Conservation (phyloP, 257 asterid species). For the Eustoma russellianum region DNA sequence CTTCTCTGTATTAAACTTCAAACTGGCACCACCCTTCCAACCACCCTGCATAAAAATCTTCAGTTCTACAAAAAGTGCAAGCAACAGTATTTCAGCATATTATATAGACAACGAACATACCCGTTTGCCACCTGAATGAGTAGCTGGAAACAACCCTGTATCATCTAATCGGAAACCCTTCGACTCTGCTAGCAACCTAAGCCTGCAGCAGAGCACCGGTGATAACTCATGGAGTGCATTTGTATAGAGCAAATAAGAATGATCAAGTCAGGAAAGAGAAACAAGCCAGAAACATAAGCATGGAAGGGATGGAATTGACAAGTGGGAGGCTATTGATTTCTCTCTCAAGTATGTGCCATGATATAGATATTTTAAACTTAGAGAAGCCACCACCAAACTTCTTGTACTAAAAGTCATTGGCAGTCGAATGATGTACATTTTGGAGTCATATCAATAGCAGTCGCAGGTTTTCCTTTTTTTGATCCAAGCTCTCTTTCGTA, state of each 20-base stretch:
- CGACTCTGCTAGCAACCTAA: constrained; percentile 74
- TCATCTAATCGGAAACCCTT: constrained; percentile 41
- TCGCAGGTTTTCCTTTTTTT: too few relatives aligned
- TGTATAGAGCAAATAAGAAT: neutral
- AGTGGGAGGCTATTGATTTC: too few relatives aligned
- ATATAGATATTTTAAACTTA: too few relatives aligned
- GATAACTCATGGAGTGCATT: neutral
- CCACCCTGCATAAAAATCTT: constrained; percentile 40
- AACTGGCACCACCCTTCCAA: constrained; percentile 62
- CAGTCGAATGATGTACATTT: too few relatives aligned
- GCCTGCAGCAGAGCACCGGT: constrained; percentile 29
- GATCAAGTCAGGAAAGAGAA: neutral
- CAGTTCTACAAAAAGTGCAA: constrained; percentile 4
- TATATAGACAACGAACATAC: constrained; percentile 23
- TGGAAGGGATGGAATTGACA: too few relatives aligned
- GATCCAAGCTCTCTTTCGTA: too few relatives aligned
- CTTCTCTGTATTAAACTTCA: constrained; percentile 73
- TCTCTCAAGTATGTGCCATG: too few relatives aligned
- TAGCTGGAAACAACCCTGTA: constrained; percentile 39
- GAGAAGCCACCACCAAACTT: too few relatives aligned
- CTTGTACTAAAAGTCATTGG: too few relatives aligned
- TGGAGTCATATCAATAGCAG: too few relatives aligned
- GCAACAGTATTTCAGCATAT: constrained; percentile 4
- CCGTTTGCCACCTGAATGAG: constrained; percentile 30
- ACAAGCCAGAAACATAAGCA: too few relatives aligned